Evolutionary conservation across 2,329 filamentous ascomycete species (phyloP), one percentile per base, ranked within the genome.

Genomic region (Endothia cerciana): DNA sequence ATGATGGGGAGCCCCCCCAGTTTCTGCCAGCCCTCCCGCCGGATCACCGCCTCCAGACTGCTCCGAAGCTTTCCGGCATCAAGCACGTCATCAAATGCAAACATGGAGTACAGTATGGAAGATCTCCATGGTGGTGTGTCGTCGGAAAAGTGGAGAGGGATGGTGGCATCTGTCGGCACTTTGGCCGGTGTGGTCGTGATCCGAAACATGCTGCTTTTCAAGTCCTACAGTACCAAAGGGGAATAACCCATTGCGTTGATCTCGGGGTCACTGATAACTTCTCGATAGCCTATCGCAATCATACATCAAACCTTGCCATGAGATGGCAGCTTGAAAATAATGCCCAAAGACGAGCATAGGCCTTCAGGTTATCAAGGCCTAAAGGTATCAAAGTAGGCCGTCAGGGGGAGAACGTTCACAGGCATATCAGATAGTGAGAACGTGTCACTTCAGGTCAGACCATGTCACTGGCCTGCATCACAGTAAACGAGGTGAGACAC

Each of bases 51-150:
- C 57, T 65, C 69, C 0, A 74, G 67, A 19, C 64, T 60, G 19
- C 40, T 6, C 25, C 65, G 70, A 3, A 74, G 70, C 17, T 68
- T 70, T 2, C 65, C 62, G 0, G 68, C 62, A 41, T 74, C 72
- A 11, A 75, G 66, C 5, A 71, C 71, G 53, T 73, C 72, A 65
- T 76, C 73, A 43, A 73, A 75, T 0, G 70, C 69, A 13, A 72
- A 70, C 40, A 75, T 36, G 10, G 65, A 70, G 63, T 74, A 70
- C 10, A 74, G 33, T 1, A 73, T 64, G 47, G 72, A 70, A 5
- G 66, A 69, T 33, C 68, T 67, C 22, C 64, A 72, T 2, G 74
- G 65, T 8, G 70, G 55, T 4, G 67, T 71, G 45, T 75, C 70
- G 47, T 75, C 74, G 25, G 72, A 73, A 49, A 69, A 74, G 55